A percentile compares a stretch with the other conserved stretches of the same genome.
These are phyloP conservation scores for Oenanthe javanica DNA, from an alignment of 140 eudicot species.

Conservation along the genomic window DNA sequence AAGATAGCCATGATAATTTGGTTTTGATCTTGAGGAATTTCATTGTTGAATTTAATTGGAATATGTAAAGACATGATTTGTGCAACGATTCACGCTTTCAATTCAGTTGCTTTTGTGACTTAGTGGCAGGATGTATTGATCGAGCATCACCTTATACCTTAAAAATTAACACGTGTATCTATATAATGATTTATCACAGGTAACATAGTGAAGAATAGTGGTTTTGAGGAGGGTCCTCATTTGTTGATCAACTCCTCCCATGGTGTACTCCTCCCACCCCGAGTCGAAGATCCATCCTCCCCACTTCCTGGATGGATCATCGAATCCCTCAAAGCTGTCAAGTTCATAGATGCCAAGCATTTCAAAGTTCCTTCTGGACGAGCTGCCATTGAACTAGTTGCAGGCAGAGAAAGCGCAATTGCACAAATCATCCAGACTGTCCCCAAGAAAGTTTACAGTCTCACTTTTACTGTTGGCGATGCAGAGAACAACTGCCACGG, in stretches of 20 bases:
- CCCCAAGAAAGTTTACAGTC: slow-evolving; percentile 40
- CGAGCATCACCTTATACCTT: neutral
- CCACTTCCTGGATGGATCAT: slow-evolving; percentile 87
- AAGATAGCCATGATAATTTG: too few species aligned
- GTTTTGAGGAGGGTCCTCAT: slow-evolving; percentile 73
- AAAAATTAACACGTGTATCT: neutral
- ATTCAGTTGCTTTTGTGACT: too few species aligned
- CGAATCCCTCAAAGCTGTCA: slow-evolving; percentile 71
- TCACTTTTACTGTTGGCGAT: slow-evolving; percentile 50
- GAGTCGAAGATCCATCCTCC: slow-evolving; percentile 54
- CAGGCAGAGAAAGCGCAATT: slow-evolving; percentile 79
- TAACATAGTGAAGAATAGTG: slow-evolving; percentile 59
- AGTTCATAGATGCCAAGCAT: slow-evolving; percentile 49
- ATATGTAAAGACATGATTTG: neutral
- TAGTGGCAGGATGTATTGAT: neutral
- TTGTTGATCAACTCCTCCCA: slow-evolving; percentile 41
- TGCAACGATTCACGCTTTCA: too few species aligned
- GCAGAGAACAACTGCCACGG: slow-evolving; percentile 68
- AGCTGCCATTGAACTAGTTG: slow-evolving; percentile 57
- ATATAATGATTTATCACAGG: slow-evolving; percentile 21
- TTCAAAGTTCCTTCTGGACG: slow-evolving; percentile 57
- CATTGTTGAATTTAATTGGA: too few species aligned
- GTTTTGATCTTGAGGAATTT: neutral
- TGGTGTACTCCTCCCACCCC: slow-evolving; percentile 74
- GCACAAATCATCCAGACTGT: slow-evolving; percentile 53